Evolutionary conservation across 345 rosid genomes (phyloP).

Genomic region (Gossypioides kirkii): DNA sequence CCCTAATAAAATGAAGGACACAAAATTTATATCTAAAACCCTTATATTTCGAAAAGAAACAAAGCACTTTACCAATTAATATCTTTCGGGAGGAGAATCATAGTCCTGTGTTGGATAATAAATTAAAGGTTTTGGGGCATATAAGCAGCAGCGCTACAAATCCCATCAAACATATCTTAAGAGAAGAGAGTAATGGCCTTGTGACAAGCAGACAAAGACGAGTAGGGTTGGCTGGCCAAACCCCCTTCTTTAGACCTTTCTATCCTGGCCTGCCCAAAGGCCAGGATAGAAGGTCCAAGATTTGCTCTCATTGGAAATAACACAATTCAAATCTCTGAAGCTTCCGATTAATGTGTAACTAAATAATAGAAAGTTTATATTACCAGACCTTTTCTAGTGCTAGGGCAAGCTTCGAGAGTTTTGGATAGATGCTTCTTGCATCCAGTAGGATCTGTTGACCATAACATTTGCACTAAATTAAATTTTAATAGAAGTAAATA

Average conservation of each 20-base stretch:
- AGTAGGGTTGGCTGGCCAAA: too few relatives aligned
- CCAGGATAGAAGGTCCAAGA: not conserved
- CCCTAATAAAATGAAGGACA: not conserved
- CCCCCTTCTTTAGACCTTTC: too few relatives aligned
- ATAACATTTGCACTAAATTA: not conserved
- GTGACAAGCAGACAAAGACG: too few relatives aligned
- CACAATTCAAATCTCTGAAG: not conserved
- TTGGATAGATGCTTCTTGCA: constrained; percentile 74
- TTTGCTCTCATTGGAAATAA: not conserved
- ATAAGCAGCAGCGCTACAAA: too few relatives aligned
- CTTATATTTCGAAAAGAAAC: not conserved
- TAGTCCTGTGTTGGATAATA: too few relatives aligned
- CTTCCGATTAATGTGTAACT: constrained; percentile 1
- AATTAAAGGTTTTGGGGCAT: too few relatives aligned
- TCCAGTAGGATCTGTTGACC: constrained; percentile 62
- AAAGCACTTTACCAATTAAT: not conserved
- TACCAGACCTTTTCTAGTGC: constrained; percentile 81
- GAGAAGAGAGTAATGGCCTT: too few relatives aligned
- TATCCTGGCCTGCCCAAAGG: too few relatives aligned
- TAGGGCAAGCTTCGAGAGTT: constrained; percentile 84
- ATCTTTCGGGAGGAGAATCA: too few relatives aligned
- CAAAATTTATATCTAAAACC: not conserved
- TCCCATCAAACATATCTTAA: too few relatives aligned
- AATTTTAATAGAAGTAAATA: not conserved
- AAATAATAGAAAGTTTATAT: not conserved